Conservation (phyloP, 257 asterid genomes). For the Plantago major region DNA sequence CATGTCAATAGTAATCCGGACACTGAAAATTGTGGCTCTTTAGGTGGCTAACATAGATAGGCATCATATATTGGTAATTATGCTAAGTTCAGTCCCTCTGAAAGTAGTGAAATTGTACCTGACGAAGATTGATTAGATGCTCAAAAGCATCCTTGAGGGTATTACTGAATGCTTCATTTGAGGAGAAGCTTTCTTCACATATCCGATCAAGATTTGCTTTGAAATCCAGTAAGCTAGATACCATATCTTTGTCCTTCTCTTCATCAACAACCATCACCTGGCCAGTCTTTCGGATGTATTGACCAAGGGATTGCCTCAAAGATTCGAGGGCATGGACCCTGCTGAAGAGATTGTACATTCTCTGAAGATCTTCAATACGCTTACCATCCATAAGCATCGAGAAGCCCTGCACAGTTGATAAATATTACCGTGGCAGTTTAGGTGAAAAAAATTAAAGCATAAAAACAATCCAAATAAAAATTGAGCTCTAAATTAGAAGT, state of each 20-base stretch:
- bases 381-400: constrained; percentile 76
- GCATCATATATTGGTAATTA: no score
- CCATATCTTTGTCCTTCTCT: constrained; percentile 99
- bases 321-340: constrained; percentile 85
- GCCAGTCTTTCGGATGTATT: constrained; percentile 83
- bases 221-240: constrained; percentile 75
- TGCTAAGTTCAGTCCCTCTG: not conserved
- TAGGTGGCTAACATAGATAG: no score
- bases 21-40: no score
- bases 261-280: constrained; percentile 90
- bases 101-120: constrained; percentile 41
- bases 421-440: not conserved
- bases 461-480: not conserved
- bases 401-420: constrained; percentile 60
- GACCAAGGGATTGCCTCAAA: constrained; percentile 70
- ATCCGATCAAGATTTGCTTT: constrained; percentile 80
- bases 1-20: no score
- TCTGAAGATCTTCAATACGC: constrained; percentile 85
- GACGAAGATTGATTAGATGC: constrained; percentile 91
- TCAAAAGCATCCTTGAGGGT: constrained; percentile 94
- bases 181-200: constrained; percentile 87
- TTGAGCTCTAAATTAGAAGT: constrained; percentile 1
- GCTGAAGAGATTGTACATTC: constrained; percentile 68
- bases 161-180: constrained; percentile 85
- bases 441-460: constrained; percentile 13